Conservation (phyloP, 1,139 yeast species). For the Arxiozyma slooffiae region DNA sequence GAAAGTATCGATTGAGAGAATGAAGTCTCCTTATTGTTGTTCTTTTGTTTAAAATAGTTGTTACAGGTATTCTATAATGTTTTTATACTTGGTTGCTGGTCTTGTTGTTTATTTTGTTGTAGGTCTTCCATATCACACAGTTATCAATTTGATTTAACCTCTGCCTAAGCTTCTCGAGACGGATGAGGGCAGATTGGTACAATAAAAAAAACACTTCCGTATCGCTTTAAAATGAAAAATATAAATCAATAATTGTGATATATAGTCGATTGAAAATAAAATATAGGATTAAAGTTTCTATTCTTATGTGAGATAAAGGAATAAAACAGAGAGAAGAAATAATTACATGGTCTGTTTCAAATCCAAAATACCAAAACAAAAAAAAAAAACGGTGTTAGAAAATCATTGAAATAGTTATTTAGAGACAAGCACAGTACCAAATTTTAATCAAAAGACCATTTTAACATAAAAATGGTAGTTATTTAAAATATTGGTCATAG, state of each 20-base stretch:
- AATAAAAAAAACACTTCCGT: neutral
- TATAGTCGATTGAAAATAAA: too few species aligned
- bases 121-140: neutral
- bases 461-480: neutral
- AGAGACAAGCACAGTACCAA: neutral
- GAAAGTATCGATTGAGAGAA: constrained; percentile 4
- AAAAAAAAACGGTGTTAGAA: too few species aligned
- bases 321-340: too few species aligned
- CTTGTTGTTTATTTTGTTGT: neutral
- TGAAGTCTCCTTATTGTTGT: neutral
- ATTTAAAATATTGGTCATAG: neutral
- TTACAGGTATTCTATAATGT: neutral
- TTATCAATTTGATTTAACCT: neutral
- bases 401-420: too few species aligned
- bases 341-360: neutral
- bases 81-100: neutral
- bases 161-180: neutral
- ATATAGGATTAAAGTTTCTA: too few species aligned
- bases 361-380: too few species aligned
- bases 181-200: neutral
- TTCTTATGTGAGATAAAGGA: too few species aligned
- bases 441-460: neutral
- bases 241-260: too few species aligned
- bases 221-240: neutral
- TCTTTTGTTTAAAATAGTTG: neutral